phyloP scores from a whole-genome alignment of 345 rosid species.

The Eucalyptus fibrosa region DNA sequence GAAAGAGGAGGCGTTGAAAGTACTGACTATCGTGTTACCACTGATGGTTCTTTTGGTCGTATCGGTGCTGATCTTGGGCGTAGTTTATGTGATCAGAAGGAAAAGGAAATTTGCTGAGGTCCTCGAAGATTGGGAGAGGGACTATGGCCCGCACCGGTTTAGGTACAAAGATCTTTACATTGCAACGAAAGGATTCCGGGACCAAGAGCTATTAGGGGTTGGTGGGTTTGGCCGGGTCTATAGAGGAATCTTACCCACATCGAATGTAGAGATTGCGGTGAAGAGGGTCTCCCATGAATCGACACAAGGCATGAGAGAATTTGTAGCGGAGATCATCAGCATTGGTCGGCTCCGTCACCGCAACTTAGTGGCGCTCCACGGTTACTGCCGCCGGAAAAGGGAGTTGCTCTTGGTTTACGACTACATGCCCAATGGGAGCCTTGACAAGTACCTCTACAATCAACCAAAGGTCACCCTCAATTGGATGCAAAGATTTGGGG shows the following conservation, averaged over 20 bases:
- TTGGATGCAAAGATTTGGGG: neutral
- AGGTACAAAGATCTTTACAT: slow-evolving; percentile 46
- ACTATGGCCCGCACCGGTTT: slow-evolving; percentile 47
- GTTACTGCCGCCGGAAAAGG: slow-evolving; percentile 44
- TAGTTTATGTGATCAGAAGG: neutral
- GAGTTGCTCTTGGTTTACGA: slow-evolving; percentile 47
- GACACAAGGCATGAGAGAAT: slow-evolving; percentile 52
- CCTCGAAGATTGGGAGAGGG: neutral
- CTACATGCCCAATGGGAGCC: slow-evolving; percentile 16
- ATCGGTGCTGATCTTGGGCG: neutral
- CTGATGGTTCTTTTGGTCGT: neutral
- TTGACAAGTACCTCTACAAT: slow-evolving; percentile 15
- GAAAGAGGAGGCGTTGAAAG: slow-evolving; percentile 7
- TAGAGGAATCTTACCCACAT: slow-evolving; percentile 30
- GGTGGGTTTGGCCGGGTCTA: slow-evolving; percentile 75
- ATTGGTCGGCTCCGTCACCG: slow-evolving; percentile 41
- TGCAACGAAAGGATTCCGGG: slow-evolving; percentile 64
- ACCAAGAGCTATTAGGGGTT: slow-evolving; percentile 42
- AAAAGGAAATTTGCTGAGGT: neutral
- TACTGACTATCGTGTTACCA: slow-evolving; percentile 36
- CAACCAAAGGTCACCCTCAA: slow-evolving; percentile 5
- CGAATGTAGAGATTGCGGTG: slow-evolving; percentile 46
- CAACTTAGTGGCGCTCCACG: slow-evolving; percentile 38
- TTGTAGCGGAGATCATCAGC: slow-evolving; percentile 31
- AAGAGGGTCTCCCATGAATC: slow-evolving; percentile 63